Base-by-base conservation (phyloP, 2,329 filamentous ascomycete genomes). In the Pyrenophora tritici-repentis region DNA sequence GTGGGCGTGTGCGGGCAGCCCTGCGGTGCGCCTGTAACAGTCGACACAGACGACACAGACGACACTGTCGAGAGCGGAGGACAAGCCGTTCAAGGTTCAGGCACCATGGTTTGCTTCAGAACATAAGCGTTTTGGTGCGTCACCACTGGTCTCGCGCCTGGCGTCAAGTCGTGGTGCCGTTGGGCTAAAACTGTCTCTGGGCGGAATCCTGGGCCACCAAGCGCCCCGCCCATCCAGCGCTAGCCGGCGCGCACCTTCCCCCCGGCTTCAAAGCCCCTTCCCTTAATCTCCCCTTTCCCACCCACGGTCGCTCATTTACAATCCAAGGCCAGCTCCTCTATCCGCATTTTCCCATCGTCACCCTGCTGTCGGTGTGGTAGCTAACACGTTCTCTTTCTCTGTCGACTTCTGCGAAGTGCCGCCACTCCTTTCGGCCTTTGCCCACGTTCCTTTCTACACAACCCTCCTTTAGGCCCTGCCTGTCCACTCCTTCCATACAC, bases 401-500 rank as follows among this genome's bases (percentile, higher is more conserved):
- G 57, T 70, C 67, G 65, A 63, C 65, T 74, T 72, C 70, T 72
- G 69, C 66, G 66, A 72, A 70, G 64, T 67, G 71, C 70, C 66
- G 70, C 70, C 72, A 73, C 70, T 74, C 72, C 71, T 74, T 74
- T 72, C 70, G 67, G 71, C 68, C 68, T 70, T 72, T 67, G 68
- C 68, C 64, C 68, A 73, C 70, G 61, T 73, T 73, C 70, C 53
- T 73, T 71, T 63, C 60, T 49, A 52, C 53, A 51, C 58, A 50
- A 51, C 54, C 56, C 56, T 61, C 61, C 64, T 51, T 72, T 72
- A 63, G 71, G 66, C 67, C 60, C 47, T 58, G 72, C 71, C 72
- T 66, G 70, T 73, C 71, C 72, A 63, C 67, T 74, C 72, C 65
- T 73, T 74, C 60, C 62, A 54, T 53, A 47, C 59, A 8, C 60